Evolutionary conservation across 192 early-diverging fungal species (phyloP).

Genomic region (Linnemannia hyalina): DNA sequence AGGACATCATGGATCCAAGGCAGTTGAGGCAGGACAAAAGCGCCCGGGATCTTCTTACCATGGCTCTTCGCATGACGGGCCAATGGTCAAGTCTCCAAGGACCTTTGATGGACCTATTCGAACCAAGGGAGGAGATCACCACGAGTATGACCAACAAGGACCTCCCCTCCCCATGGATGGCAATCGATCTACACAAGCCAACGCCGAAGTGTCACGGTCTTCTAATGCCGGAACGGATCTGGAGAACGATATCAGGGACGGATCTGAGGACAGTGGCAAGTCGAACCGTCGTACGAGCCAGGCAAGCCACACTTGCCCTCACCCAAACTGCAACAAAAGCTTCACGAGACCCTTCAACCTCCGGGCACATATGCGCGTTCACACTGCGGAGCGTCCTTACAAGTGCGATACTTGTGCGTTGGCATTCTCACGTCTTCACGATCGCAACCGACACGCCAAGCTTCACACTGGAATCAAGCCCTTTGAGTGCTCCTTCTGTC

Average conservation of each 20-base stretch:
- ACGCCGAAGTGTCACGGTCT: background rate
- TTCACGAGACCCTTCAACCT: constrained; percentile 80
- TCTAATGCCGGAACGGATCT: background rate
- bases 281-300: constrained; percentile 13
- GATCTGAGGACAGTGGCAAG: constrained; percentile 15
- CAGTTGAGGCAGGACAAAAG: constrained; percentile 31
- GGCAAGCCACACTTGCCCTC: constrained; percentile 49
- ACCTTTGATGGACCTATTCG: constrained; percentile 18
- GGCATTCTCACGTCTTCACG: constrained; percentile 87
- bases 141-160: constrained; percentile 48
- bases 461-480: constrained; percentile 83
- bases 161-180: constrained; percentile 36
- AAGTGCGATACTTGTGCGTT: constrained; percentile 76
- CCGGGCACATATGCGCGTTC: constrained; percentile 74
- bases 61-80: constrained; percentile 31
- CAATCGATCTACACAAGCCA: constrained; percentile 3
- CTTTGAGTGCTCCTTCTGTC: constrained; percentile 74
- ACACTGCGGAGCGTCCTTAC: constrained; percentile 76
- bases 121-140: constrained; percentile 14
- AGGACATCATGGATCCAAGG: constrained; percentile 6
- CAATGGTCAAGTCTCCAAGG: constrained; percentile 32
- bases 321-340: constrained; percentile 61
- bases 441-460: constrained; percentile 86
- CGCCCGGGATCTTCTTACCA: constrained; percentile 44
- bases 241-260: background rate